These are phyloP conservation scores for Syncephalastrum racemosum DNA, from an alignment of 371 early-diverging fungal species.

Conservation along the genomic window DNA sequence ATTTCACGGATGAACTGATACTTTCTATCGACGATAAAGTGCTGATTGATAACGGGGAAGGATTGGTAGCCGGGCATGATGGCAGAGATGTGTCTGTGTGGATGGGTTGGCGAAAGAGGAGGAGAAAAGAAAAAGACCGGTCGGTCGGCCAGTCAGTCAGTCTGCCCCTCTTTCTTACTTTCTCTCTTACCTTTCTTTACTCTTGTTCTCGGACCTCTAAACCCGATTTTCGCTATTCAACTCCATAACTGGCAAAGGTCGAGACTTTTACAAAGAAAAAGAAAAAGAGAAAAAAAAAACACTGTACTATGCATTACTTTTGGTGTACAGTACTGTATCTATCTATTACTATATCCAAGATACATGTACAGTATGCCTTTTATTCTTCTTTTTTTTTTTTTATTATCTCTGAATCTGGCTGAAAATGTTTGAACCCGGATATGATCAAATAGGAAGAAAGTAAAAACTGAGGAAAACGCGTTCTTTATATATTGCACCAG, in stretches of 20 bases:
- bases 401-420: not conserved
- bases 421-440: too few species aligned
- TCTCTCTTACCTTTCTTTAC: too few species aligned
- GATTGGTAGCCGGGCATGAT: constrained; percentile 53
- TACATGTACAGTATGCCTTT: not conserved
- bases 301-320: too few species aligned
- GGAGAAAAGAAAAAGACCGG: constrained; percentile 10
- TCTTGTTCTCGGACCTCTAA: too few species aligned
- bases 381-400: constrained; percentile 5
- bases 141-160: not conserved
- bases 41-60: constrained; percentile 69
- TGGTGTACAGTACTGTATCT: too few species aligned
- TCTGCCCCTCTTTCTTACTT: not conserved
- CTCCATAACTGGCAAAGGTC: not conserved
- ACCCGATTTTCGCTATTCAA: not conserved
- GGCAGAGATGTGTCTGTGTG: constrained; percentile 5
- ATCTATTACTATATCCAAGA: too few species aligned
- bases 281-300: not conserved
- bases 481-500: too few species aligned
- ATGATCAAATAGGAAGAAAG: too few species aligned
- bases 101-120: not conserved
- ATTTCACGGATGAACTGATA: constrained; percentile 85
- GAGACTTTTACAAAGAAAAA: not conserved
- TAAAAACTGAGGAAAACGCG: too few species aligned
- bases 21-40: constrained; percentile 70